Conservation (phyloP, 495 filamentous ascomycete species). For the Neurospora sp. region DNA sequence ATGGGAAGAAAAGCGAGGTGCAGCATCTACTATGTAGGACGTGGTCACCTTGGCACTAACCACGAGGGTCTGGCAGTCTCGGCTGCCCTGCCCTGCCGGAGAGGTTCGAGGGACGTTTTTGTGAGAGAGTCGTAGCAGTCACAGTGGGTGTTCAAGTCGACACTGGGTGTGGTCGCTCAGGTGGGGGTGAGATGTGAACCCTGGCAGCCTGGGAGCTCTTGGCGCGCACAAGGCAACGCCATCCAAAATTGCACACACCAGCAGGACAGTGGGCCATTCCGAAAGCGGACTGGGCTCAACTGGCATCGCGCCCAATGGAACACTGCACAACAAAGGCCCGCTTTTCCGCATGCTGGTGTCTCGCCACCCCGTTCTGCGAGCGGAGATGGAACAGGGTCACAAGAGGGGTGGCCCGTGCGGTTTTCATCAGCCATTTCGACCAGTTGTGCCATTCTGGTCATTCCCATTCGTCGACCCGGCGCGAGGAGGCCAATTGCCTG, state of each 20-base stretch:
- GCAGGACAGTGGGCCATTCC: constrained; percentile 11
- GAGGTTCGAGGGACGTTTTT: neutral
- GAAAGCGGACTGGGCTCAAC: constrained; percentile 7
- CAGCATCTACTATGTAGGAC: neutral
- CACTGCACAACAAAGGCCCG: neutral
- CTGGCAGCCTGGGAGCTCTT: neutral
- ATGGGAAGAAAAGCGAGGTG: neutral
- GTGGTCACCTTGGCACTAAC: neutral
- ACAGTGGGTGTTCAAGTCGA: constrained; percentile 3
- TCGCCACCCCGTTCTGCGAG: constrained; percentile 22
- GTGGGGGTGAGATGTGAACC: neutral
- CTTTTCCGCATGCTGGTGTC: constrained; percentile 14
- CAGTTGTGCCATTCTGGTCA: neutral
- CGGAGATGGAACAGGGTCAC: constrained; percentile 4
- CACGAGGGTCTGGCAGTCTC: neutral
- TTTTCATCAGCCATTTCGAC: neutral
- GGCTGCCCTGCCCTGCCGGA: neutral
- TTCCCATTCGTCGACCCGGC: neutral
- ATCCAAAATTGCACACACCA: constrained; percentile 31
- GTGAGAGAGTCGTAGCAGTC: neutral
- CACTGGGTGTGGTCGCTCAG: constrained; percentile 16
- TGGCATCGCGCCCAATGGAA: constrained; percentile 14
- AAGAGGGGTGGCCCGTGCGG: constrained; percentile 17
- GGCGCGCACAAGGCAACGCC: constrained; percentile 13
- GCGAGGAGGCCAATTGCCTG: constrained; percentile 12